Percentiles rank a stretch among this genome's conserved stretches.
Conservation (phyloP, 345 rosid genomes). For the Gossypium stocksii region DNA sequence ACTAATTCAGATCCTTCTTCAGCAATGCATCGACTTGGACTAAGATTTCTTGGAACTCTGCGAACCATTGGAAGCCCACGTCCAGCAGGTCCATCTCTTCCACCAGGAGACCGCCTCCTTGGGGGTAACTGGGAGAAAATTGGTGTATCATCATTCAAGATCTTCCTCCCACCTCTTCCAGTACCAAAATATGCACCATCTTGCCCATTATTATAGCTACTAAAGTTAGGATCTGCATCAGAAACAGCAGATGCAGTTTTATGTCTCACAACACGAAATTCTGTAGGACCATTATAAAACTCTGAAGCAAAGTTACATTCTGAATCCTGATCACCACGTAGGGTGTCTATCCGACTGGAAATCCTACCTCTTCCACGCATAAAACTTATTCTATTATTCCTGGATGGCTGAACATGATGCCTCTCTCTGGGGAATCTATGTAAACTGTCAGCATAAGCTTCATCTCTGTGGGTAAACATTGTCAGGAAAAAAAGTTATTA, state of each 20-base stretch:
- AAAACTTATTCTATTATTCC: constrained; percentile 53
- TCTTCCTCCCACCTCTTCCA: constrained; percentile 60
- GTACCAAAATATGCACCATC: constrained; percentile 47
- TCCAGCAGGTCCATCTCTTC: constrained; percentile 40
- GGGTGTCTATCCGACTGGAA: constrained; percentile 39
- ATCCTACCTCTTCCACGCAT: constrained; percentile 61
- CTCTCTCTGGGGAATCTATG: constrained; percentile 48
- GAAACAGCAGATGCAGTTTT: constrained; percentile 36
- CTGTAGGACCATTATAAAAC: constrained; percentile 28
- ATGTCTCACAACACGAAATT: constrained; percentile 33
- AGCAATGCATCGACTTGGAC: constrained; percentile 35
- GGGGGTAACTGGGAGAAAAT: constrained; percentile 36
- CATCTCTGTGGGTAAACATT: constrained; percentile 43
- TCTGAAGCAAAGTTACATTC: constrained; percentile 44
- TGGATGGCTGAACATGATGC: constrained; percentile 41
- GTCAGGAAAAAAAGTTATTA: constrained; percentile 4
- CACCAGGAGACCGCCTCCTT: constrained; percentile 50
- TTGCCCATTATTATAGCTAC: constrained; percentile 41
- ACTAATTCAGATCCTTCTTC: constrained; percentile 54
- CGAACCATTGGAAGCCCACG: constrained; percentile 42
- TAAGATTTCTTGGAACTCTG: constrained; percentile 48
- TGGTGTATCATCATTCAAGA: constrained; percentile 35
- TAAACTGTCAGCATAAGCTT: constrained; percentile 32
- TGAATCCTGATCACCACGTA: constrained; percentile 42
- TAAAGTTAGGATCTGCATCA: constrained; percentile 41